Conservation (phyloP, 495 filamentous ascomycete genomes). For the Viridothelium virens region DNA sequence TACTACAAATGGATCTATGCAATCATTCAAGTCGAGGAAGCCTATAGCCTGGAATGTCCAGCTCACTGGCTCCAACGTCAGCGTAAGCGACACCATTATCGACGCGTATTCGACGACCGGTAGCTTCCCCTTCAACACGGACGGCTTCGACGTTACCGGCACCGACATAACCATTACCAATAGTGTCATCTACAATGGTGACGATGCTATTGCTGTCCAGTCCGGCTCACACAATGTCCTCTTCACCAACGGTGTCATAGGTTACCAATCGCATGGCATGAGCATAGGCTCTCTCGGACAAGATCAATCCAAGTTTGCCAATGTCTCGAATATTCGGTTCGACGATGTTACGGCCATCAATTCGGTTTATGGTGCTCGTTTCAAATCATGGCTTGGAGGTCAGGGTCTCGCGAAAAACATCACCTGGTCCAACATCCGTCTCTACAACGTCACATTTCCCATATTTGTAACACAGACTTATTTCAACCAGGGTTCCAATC, state of each 20-base stretch:
- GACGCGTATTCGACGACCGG: slow-evolving; percentile 37
- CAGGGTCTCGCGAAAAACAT: slow-evolving; percentile 39
- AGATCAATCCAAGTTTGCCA: slow-evolving; percentile 29
- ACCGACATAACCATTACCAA: slow-evolving; percentile 36
- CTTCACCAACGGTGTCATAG: slow-evolving; percentile 36
- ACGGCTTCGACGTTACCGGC: slow-evolving; percentile 38
- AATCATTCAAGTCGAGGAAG: slow-evolving; percentile 39
- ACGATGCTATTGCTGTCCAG: slow-evolving; percentile 40
- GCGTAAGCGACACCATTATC: slow-evolving; percentile 36
- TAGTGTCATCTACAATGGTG: slow-evolving; percentile 40
- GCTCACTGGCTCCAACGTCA: slow-evolving; percentile 35
- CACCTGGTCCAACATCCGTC: slow-evolving; percentile 39
- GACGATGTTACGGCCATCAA: slow-evolving; percentile 37
- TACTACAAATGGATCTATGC: slow-evolving; percentile 33
- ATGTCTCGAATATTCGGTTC: slow-evolving; percentile 39
- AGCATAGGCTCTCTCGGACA: slow-evolving; percentile 39
- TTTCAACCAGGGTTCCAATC: slow-evolving; percentile 32
- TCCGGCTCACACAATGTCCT: slow-evolving; percentile 35
- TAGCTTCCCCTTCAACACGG: slow-evolving; percentile 42
- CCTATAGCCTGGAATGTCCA: slow-evolving; percentile 42
- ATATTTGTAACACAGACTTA: slow-evolving; percentile 42
- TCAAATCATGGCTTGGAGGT: slow-evolving; percentile 41
- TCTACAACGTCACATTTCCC: slow-evolving; percentile 42
- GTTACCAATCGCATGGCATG: slow-evolving; percentile 40
- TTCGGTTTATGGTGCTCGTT: slow-evolving; percentile 37